These are phyloP conservation scores for Eleusine coracana DNA, from an alignment of 176 grass and related monocot species.

Conservation along the genomic window DNA sequence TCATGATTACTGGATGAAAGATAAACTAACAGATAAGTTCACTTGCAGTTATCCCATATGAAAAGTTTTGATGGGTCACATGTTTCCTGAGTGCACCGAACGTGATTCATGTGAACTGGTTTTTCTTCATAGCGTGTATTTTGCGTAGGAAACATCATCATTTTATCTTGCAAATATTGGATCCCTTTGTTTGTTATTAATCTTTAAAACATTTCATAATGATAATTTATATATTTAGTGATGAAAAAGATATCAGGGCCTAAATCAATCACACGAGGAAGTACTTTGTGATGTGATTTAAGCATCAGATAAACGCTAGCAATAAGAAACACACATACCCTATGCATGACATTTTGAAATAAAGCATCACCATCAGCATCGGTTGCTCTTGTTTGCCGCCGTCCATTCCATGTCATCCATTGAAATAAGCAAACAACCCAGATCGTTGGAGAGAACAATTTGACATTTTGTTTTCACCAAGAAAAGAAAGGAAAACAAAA, in stretches of 20 bases:
- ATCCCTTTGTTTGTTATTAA: not conserved
- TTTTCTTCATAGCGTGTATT: not conserved
- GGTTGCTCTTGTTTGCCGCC: not conserved
- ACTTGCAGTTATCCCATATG: slow-evolving; percentile 1
- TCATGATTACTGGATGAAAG: not conserved
- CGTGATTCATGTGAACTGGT: not conserved
- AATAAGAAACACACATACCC: not conserved
- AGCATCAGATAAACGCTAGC: not conserved
- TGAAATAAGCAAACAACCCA: not conserved
- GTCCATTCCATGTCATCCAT: not conserved
- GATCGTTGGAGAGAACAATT: slow-evolving; percentile 2
- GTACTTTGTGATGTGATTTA: not conserved
- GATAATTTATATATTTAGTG: not conserved
- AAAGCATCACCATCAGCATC: not conserved
- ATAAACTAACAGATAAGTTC: not conserved
- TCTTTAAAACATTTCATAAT: not conserved
- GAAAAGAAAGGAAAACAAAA: not conserved
- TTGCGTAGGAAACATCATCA: not conserved
- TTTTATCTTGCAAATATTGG: not conserved
- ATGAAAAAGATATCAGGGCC: not conserved
- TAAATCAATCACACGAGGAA: not conserved
- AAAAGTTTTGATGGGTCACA: not conserved
- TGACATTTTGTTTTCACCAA: not conserved
- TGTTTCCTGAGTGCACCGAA: not conserved
- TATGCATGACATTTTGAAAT: not conserved